Percentiles rank a stretch among this genome's conserved stretches.
phyloP scores from a whole-genome alignment of 768 basidiomycete genomes.

The Auriculariales sp. region DNA sequence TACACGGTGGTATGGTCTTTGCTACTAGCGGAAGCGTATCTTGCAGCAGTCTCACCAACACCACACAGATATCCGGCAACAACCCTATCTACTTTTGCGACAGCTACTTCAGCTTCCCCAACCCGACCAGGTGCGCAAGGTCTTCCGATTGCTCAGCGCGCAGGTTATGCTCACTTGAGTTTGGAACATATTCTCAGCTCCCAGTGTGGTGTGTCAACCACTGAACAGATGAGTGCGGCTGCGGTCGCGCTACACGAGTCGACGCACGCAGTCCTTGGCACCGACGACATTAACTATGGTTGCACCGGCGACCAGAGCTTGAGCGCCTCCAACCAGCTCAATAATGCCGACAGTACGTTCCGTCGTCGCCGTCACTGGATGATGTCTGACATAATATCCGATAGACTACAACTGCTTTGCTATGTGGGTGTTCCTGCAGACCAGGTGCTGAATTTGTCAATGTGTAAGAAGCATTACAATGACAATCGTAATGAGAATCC shows the following conservation, averaged over 20 bases:
- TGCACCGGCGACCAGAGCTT: conserved; percentile 26
- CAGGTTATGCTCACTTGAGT: too few relatives aligned
- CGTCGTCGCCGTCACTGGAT: too few relatives aligned
- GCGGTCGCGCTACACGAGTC: conserved; percentile 36
- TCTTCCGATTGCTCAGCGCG: too few relatives aligned
- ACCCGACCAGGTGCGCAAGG: conserved; percentile 28
- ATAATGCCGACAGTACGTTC: conserved; percentile 37
- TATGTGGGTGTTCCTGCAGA: conserved; percentile 30
- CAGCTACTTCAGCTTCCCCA: conserved; percentile 30
- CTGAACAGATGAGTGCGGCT: too few relatives aligned
- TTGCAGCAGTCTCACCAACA: not conserved
- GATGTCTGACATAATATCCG: too few relatives aligned
- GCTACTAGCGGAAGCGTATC: conserved; percentile 22
- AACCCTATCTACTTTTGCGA: conserved; percentile 13
- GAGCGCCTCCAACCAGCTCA: conserved; percentile 14
- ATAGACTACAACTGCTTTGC: conserved; percentile 28
- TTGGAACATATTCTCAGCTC: too few relatives aligned
- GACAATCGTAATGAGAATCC: too few relatives aligned
- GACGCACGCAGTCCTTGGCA: conserved; percentile 26
- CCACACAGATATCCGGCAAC: too few relatives aligned
- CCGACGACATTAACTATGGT: conserved; percentile 28
- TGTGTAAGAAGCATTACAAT: too few relatives aligned
- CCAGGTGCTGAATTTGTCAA: conserved; percentile 23
- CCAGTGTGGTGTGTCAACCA: conserved; percentile 28
- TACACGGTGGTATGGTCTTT: conserved; percentile 29